Evolutionary conservation across 1,284 basidiomycete genomes (phyloP), one percentile per base, ranked within the genome.

Genomic region (Hymenochaete sp.): DNA sequence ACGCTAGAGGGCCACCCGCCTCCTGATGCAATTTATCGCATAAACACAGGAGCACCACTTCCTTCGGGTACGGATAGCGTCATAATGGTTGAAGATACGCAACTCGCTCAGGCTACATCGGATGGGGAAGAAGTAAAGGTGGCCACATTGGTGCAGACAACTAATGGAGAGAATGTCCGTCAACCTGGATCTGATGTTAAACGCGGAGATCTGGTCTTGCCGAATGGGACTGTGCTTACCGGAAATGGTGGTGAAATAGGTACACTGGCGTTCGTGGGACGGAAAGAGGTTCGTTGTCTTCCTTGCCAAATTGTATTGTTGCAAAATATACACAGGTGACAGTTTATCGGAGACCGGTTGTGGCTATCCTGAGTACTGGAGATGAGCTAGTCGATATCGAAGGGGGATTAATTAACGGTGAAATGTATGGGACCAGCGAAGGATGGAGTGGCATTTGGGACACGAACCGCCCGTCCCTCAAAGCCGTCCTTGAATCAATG

Each of bases 71-170:
- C 82, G 5, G 82, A 93, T 57, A 66, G 86, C 0, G 80, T 92
- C 0, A 80, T 93, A 59, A 93, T 93, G 88, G 90, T 93, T 13
- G 90, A 93, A 63, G 90, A 93, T 57, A 93, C 90, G 0, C 74
- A 77, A 44, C 68, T 93, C 9, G 64, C 77, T 10, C 53, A 59
- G 4, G 72, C 73, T 7, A 73, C 72, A 1, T 53, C 62, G 43
- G 59, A 58, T 11, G 61, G 62, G 3, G 89, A 92, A 57, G 89
- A 93, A 59, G 65, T 68, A 21, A 71, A 77, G 49, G 76, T 93
- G 2, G 71, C 75, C 54, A 77, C 79, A 0, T 67, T 90, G 1
- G 79, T 67, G 0, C 76, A 79, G 50, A 71, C 87, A 0, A 69
- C 75, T 1, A 51, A 55, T 0, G 78, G 77, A 0, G 89, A 92